Evolutionary conservation across 768 basidiomycete species (phyloP).

Genomic region (Boletales sp.): DNA sequence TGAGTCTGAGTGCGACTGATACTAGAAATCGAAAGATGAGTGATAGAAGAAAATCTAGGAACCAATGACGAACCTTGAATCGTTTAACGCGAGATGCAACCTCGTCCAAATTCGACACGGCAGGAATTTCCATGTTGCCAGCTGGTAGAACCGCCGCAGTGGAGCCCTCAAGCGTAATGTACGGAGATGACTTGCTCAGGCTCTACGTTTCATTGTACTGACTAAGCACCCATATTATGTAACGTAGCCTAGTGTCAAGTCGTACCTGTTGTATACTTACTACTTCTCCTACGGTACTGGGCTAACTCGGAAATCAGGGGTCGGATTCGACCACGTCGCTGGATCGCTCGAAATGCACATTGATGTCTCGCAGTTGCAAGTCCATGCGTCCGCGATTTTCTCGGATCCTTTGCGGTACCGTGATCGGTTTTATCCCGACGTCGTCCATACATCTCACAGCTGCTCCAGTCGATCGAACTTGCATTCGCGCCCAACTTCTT

Average conservation of each 20-base stretch:
- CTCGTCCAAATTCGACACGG: slow-evolving; percentile 15
- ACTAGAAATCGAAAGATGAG: slow-evolving; percentile 34
- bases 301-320: slow-evolving; percentile 25
- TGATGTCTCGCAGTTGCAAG: slow-evolving; percentile 24
- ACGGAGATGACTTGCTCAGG: too few species aligned
- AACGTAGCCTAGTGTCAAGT: too few species aligned
- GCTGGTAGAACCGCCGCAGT: not conserved
- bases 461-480: slow-evolving; percentile 24
- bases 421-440: not conserved
- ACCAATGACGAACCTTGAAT: slow-evolving; percentile 41
- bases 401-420: slow-evolving; percentile 18
- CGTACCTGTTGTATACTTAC: too few species aligned
- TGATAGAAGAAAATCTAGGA: too few species aligned
- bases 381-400: slow-evolving; percentile 22
- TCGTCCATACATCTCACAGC: slow-evolving; percentile 5
- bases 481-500: slow-evolving; percentile 40
- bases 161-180: too few species aligned
- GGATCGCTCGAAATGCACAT: slow-evolving; percentile 42
- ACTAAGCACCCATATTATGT: too few species aligned
- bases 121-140: slow-evolving; percentile 9
- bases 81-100: slow-evolving; percentile 40
- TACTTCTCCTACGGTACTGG: too few species aligned
- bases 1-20: slow-evolving; percentile 67
- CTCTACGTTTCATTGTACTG: too few species aligned
- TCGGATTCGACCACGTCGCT: slow-evolving; percentile 45